Evolutionary conservation across 768 basidiomycete species (phyloP).

Genomic region (Pisolithus albus): DNA sequence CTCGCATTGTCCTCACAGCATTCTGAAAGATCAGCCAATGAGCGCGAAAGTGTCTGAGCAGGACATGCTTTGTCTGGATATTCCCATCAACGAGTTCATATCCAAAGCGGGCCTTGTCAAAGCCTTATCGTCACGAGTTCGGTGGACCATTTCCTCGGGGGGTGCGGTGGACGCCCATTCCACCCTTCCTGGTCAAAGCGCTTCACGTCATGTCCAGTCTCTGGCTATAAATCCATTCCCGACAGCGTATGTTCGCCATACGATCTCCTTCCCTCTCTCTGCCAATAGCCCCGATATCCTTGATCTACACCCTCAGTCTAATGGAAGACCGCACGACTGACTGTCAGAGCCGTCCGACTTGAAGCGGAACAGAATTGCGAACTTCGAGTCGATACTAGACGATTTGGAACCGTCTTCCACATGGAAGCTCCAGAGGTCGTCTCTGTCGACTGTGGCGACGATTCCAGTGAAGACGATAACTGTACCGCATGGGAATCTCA

Average conservation of each 20-base stretch:
- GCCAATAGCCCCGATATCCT: not conserved
- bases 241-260: not conserved
- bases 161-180: constrained; percentile 1
- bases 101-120: constrained; percentile 1
- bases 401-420: constrained; percentile 20
- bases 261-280: not conserved
- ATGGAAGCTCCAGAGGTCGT: constrained; percentile 3
- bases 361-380: not conserved
- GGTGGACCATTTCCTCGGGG: constrained; percentile 11
- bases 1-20: no score
- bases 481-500: constrained; percentile 4
- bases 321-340: not conserved
- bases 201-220: constrained; percentile 1
- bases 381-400: constrained; percentile 18
- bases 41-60: not conserved
- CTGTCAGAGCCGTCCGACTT: constrained; percentile 7
- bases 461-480: constrained; percentile 6
- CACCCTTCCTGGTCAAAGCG: constrained; percentile 20
- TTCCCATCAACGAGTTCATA: not conserved
- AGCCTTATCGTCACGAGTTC: constrained; percentile 9
- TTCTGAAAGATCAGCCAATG: no score
- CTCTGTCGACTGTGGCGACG: constrained; percentile 5
- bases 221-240: constrained; percentile 13
- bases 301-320: constrained; percentile 7
- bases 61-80: not conserved